Percentiles rank a stretch among this genome's conserved stretches.
phyloP scores from a whole-genome alignment of 2,329 filamentous ascomycete genomes.

The Apiospora hydei region DNA sequence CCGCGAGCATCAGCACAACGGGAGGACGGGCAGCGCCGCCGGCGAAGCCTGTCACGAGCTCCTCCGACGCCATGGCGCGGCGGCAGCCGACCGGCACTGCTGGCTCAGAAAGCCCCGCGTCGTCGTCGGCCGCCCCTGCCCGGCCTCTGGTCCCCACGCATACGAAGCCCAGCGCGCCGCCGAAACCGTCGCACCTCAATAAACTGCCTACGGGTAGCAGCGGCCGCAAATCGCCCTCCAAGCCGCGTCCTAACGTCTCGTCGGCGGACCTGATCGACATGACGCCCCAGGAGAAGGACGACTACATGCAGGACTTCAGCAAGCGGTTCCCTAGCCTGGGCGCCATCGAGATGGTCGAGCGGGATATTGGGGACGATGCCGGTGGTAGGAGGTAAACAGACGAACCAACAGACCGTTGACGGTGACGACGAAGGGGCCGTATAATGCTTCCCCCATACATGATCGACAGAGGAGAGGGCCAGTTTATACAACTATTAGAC shows the following conservation, averaged over 20 bases:
- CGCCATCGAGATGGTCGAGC: slow-evolving; percentile 88
- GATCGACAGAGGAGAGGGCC: too few relatives aligned
- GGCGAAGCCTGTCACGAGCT: slow-evolving; percentile 28
- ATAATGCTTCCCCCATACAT: too few relatives aligned
- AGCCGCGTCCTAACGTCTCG: slow-evolving; percentile 35
- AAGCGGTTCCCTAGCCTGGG: slow-evolving; percentile 87
- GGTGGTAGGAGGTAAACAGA: slow-evolving; percentile 31
- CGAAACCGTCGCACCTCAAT: slow-evolving; percentile 68
- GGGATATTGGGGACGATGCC: slow-evolving; percentile 56
- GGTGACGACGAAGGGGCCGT: too few relatives aligned
- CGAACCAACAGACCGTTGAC: too few relatives aligned
- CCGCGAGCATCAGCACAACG: slow-evolving; percentile 44
- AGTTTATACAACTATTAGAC: too few relatives aligned
- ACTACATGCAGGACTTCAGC: slow-evolving; percentile 75
- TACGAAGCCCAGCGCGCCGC: slow-evolving; percentile 61
- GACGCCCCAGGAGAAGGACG: slow-evolving; percentile 65
- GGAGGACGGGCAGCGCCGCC: slow-evolving; percentile 28
- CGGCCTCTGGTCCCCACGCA: slow-evolving; percentile 40
- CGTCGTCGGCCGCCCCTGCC: neutral
- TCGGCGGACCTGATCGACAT: slow-evolving; percentile 54
- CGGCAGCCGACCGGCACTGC: slow-evolving; percentile 32
- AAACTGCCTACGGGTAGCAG: slow-evolving; percentile 54
- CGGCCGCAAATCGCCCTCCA: slow-evolving; percentile 52
- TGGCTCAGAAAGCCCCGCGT: slow-evolving; percentile 31
- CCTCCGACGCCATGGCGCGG: slow-evolving; percentile 26